Evolutionary conservation across 108 stramenopile genomes (phyloP).

Genomic region (Nitzschia sp.): DNA sequence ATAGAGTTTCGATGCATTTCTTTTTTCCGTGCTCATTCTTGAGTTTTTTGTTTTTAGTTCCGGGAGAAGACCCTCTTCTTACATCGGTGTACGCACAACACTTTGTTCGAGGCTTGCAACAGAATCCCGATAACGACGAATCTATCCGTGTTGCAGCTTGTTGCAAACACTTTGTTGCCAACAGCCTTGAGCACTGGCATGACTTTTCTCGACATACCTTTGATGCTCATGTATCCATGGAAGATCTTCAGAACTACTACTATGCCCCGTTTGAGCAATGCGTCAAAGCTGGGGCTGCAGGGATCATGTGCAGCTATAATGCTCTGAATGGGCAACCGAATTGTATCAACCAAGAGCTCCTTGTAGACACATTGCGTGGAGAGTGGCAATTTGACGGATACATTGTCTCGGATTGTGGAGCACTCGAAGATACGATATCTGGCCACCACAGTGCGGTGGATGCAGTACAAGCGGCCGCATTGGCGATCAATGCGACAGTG

Average conservation of each 20-base stretch:
- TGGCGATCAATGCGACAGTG: slow-evolving; percentile 39
- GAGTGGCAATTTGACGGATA: slow-evolving; percentile 57
- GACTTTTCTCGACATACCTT: slow-evolving; percentile 43
- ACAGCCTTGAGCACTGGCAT: slow-evolving; percentile 50
- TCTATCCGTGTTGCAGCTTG: slow-evolving; percentile 49
- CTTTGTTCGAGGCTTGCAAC: slow-evolving; percentile 55
- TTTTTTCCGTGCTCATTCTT: neutral
- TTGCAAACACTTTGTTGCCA: slow-evolving; percentile 74
- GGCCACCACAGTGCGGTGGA: slow-evolving; percentile 37
- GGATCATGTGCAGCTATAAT: slow-evolving; percentile 82
- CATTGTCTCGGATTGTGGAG: slow-evolving; percentile 73
- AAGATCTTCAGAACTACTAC: slow-evolving; percentile 62
- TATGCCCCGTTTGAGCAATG: slow-evolving; percentile 65
- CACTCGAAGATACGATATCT: slow-evolving; percentile 39
- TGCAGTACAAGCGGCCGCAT: slow-evolving; percentile 34
- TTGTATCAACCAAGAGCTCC: slow-evolving; percentile 51
- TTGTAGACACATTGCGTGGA: slow-evolving; percentile 40
- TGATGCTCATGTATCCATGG: slow-evolving; percentile 40
- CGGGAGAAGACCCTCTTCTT: slow-evolving; percentile 72
- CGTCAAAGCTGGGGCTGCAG: slow-evolving; percentile 39
- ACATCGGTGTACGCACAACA: slow-evolving; percentile 50
- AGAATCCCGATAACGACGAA: slow-evolving; percentile 7
- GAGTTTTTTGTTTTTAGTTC: slow-evolving; percentile 18
- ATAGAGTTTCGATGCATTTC: neutral
- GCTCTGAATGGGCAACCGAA: slow-evolving; percentile 70